phyloP scores from a whole-genome alignment of 257 asterid genomes.

The Voacanga thouarsii region DNA sequence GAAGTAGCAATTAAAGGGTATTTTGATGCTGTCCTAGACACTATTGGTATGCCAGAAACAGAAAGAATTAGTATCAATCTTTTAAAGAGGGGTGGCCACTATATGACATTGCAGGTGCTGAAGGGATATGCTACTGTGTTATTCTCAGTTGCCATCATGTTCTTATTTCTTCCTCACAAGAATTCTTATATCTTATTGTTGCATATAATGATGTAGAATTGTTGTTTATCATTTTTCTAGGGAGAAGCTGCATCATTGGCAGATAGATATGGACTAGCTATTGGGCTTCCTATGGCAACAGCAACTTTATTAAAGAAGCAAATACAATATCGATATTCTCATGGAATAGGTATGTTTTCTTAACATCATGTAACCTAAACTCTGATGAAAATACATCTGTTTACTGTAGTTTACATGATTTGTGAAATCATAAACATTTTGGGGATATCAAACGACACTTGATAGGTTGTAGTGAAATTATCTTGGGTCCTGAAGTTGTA shows the following conservation, averaged over 20 bases:
- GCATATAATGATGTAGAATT: neutral
- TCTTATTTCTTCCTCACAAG: neutral
- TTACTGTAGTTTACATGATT: neutral
- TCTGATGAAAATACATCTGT: neutral
- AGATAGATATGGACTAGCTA: conserved; percentile 73
- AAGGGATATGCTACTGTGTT: conserved; percentile 64
- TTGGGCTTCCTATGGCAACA: conserved; percentile 77
- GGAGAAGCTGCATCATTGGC: conserved; percentile 88
- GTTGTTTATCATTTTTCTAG: conserved; percentile 37
- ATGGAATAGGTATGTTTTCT: conserved; percentile 62
- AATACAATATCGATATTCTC: conserved; percentile 71
- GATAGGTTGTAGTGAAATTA: neutral
- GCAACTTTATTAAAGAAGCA: conserved; percentile 67
- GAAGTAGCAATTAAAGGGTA: conserved; percentile 70
- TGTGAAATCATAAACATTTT: neutral
- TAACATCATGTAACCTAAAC: neutral
- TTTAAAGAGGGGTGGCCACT: conserved; percentile 91
- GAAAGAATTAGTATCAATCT: conserved; percentile 70
- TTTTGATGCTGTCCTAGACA: conserved; percentile 93
- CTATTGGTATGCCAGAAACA: conserved; percentile 83
- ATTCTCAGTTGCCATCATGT: conserved; percentile 1
- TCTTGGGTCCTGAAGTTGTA: conserved; percentile 3
- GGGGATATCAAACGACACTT: neutral
- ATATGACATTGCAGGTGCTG: conserved; percentile 70
- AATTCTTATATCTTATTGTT: neutral